A percentile compares a stretch with the other conserved stretches of the same genome.
These are phyloP conservation scores for Fragilaria crotonensis DNA, from an alignment of 108 stramenopile species.

Conservation along the genomic window DNA sequence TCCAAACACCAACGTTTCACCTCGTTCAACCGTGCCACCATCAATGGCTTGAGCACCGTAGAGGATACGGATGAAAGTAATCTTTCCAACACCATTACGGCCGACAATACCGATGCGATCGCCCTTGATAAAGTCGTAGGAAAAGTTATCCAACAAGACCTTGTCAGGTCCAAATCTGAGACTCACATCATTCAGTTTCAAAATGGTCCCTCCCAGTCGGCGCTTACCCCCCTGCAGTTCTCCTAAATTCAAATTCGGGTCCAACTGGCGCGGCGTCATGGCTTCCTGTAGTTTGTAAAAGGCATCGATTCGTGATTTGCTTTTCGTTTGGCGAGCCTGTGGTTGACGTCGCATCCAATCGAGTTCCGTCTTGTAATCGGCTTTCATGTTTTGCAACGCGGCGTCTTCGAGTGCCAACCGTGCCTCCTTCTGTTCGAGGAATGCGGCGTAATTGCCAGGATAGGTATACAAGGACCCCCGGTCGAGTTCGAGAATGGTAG, in stretches of 20 bases:
- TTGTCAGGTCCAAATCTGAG: slow-evolving; percentile 55
- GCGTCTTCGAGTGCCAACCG: slow-evolving; percentile 67
- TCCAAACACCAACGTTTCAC: slow-evolving; percentile 80
- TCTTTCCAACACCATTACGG: slow-evolving; percentile 66
- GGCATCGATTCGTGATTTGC: slow-evolving; percentile 62
- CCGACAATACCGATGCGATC: slow-evolving; percentile 84
- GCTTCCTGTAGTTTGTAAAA: slow-evolving; percentile 77
- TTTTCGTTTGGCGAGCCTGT: slow-evolving; percentile 41
- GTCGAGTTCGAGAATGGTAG: slow-evolving; percentile 71
- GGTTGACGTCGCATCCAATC: slow-evolving; percentile 91
- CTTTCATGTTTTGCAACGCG: slow-evolving; percentile 46
- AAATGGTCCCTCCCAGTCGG: slow-evolving; percentile 3
- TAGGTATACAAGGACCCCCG: slow-evolving; percentile 64
- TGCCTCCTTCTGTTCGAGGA: slow-evolving; percentile 62
- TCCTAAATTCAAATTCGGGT: slow-evolving; percentile 46
- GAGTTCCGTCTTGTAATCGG: slow-evolving; percentile 40
- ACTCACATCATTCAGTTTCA: slow-evolving; percentile 40
- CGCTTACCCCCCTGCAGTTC: background rate
- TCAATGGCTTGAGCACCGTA: slow-evolving; percentile 49
- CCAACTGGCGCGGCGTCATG: slow-evolving; percentile 60
- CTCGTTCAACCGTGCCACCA: slow-evolving; percentile 50
- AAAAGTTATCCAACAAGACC: slow-evolving; percentile 66
- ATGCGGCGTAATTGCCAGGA: slow-evolving; percentile 53
- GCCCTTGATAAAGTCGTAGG: slow-evolving; percentile 68
- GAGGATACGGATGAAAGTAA: slow-evolving; percentile 60